Base-by-base conservation (phyloP, 306 rosid genomes). In the Fragaria ananassa region DNA sequence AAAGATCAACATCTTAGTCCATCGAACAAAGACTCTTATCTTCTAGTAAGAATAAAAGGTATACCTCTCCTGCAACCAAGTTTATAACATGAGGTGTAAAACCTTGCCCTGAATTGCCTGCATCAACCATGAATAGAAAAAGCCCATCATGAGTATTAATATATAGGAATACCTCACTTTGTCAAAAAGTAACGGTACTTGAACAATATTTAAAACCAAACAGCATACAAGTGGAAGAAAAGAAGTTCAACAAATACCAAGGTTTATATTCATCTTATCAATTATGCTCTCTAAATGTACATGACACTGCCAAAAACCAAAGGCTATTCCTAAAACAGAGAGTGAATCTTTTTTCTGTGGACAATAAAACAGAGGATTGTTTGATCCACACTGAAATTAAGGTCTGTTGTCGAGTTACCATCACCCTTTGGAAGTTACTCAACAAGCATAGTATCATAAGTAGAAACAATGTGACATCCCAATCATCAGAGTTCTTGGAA, bases 1-100 rank as follows among this genome's bases (percentile, higher is more conserved):
- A 25, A 25, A 60, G 8, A 60, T 60, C 19, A 19, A 56, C 25
- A 58, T 56, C 14, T 21, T 9, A 57, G 12, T 17, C 34, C 34
- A 11, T 25, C 34, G 4, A 11, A 25, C 34, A 58, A 25, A 58
- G 29, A 54, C 4, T 53, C 11, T 23, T 58, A 58, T 23, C 15
- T 25, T 58, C 1, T 25, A 11, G 62, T 44, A 72, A 78, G 29
- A 81, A 78, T 46, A 68, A 80, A 79, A 53, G 68, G 68, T 85
- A 78, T 91, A 94, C 98, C 98, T 91, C 98, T 53, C 96, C 97
- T 71, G 97, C 90, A 68, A 89, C 84, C 13, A 91, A 96, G 73
- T 77, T 63, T 73, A 94, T 83, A 58, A 94, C 92, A 85, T 93
- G 90, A 3, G 96, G 93, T 21, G 92, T 86, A 78, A 93, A 93